Evolutionary conservation across 2,329 filamentous ascomycete genomes (phyloP), one percentile per base, ranked within the genome.

Genomic region (Peltaster fructicola): DNA sequence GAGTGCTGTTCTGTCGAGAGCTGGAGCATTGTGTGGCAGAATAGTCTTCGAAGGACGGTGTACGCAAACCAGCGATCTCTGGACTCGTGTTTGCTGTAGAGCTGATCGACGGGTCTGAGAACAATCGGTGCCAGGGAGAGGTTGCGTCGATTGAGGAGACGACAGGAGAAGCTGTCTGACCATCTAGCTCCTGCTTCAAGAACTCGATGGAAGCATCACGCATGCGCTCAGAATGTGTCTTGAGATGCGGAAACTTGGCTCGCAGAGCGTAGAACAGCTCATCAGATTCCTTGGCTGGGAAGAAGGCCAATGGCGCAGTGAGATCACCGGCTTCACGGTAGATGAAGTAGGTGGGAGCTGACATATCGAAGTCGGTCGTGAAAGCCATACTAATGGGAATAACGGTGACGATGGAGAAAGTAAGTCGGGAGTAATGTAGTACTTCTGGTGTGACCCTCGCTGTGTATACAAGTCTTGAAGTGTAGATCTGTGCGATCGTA

Each of bases 191-290:
- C n/a, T 45, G 34, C 25, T 51, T 29, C 15, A 51, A 35, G 36
- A 48, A 52, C 19, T 49, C 40, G 25, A 52, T 51, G 22, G 48
- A 43, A 18, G 49, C 49, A 20, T 50, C 44, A 6, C 49, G 43
- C 45, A 51, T 47, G 22, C 49, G 47, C 30, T 51, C 48, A n/a
- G 45, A 43, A 25, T 52, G 48, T 22, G 39, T 45, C 24, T 41
- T 41, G 16, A 47, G 34, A 24, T 45, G 38, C 4, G 49, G 47
- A 26, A 38, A 52, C 13, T 46, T 44, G 14, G 30, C 24, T 20
- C 44, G 36, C 12, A 52, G 36, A 19, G 49, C 49, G 23, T 50
- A 45, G 38, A 50, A 50, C 5, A 52, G 41, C 26, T 51, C 48
- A 25, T 52, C 49, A 7, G 49, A 52, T 26, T 47, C 48, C 31